Base-by-base conservation (phyloP, 345 rosid species). In the Murraya koenigii region DNA sequence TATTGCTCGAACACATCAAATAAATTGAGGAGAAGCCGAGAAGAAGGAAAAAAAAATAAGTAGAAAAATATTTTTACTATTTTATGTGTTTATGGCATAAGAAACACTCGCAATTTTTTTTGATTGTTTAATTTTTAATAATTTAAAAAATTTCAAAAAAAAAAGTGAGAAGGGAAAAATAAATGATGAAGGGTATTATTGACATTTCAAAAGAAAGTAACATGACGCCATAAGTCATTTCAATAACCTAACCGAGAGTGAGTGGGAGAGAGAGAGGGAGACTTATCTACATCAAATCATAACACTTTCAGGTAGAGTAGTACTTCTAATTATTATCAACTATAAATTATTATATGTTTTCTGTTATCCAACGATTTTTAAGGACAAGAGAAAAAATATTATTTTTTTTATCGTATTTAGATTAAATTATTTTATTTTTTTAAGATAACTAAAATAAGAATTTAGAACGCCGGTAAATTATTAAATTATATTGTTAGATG, bases 401-500 rank as follows among this genome's bases (percentile, higher is more conserved):
- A 11, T 44, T 44, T 44, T 44, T 44, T 44, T 11, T 11, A 44
- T 44, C 49, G 1, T 44, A 44, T 11, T 44, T 44, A 44, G 5
- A 11, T 0, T 1, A 13, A 13, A 44, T 44, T 2, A 0, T 0
- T 44, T 44, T 44, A 8, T 41, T 41, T 10, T 41, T 14, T 10
- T 10, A 3, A 41, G 0, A 41, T 10, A 2, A 2, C 4, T 41
- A 41, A 10, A 41, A 41, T 10, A 2, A 30, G 2, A 30, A n/a
- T n/a, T n/a, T n/a, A 41, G 14, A 41, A 41, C 3, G 4, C 2
- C 9, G 11, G 0, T 3, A 39, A n/a, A n/a, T 30, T 30, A 30
- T 1, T 30, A 30, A 41, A 10, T 1, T 3, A 41, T 1, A 41
- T 0, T 41, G 3, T 10, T 41, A 0, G 1, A 41, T 0, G 0